phyloP scores from a whole-genome alignment of 768 basidiomycete species.

The Lactarius vividus region DNA sequence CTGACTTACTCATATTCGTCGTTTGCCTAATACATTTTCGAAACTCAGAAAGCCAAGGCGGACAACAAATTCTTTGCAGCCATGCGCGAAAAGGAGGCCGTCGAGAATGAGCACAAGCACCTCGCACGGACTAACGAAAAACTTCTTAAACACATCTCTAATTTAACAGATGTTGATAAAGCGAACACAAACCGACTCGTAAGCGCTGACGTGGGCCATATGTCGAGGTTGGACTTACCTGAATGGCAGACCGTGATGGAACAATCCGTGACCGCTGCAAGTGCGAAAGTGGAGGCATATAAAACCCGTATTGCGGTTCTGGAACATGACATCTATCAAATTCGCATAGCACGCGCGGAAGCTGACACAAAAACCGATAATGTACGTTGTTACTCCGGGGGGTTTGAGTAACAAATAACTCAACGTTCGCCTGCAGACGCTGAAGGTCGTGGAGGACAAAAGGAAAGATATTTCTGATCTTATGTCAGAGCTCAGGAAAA shows the following conservation, averaged over 20 bases:
- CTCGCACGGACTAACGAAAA: conserved; percentile 55
- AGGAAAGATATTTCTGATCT: conserved; percentile 11
- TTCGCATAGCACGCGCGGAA: conserved; percentile 14
- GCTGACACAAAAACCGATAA: conserved; percentile 2
- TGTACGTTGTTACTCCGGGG: conserved; percentile 2
- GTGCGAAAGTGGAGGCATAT: conserved; percentile 9
- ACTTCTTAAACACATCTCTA: conserved; percentile 63
- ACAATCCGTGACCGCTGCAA: conserved; percentile 10
- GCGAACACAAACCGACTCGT: conserved; percentile 59
- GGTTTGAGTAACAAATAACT: conserved; percentile 1
- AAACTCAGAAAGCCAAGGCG: conserved; percentile 81
- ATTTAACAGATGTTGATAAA: conserved; percentile 61
- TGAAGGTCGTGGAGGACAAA: conserved; percentile 6
- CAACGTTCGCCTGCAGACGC: not conserved
- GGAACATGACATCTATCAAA: conserved; percentile 7
- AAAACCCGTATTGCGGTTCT: not conserved
- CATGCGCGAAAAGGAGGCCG: conserved; percentile 85
- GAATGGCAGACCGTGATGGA: conserved; percentile 22
- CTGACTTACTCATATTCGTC: not conserved
- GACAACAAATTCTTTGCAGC: conserved; percentile 93
- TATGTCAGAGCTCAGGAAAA: conserved; percentile 9
- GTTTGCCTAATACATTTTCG: conserved; percentile 5
- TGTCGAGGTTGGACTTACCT: not conserved
- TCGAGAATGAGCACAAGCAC: conserved; percentile 72
- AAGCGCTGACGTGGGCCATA: conserved; percentile 31